Percentiles rank a stretch among this genome's conserved stretches.
phyloP scores from a whole-genome alignment of 495 filamentous ascomycete species.

The Daldinia concentrica region DNA sequence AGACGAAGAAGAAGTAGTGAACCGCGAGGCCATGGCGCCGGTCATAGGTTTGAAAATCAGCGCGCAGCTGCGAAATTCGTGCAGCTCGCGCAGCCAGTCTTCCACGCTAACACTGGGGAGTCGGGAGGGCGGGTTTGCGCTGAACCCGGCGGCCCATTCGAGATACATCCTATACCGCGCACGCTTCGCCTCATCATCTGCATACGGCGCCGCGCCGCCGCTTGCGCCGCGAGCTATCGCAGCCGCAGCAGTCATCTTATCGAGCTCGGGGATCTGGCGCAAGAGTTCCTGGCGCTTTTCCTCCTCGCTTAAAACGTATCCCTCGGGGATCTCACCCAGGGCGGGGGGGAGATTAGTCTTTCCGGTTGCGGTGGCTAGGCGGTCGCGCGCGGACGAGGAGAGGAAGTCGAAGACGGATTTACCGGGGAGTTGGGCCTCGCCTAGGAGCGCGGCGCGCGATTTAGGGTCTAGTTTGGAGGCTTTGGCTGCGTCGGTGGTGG shows the following conservation, averaged over 20 bases:
- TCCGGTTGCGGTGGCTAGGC: conserved; percentile 78
- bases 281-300: conserved; percentile 68
- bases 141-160: conserved; percentile 75
- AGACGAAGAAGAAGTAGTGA: conserved; percentile 73
- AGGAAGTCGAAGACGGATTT: conserved; percentile 98
- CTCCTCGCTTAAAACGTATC: conserved; percentile 65
- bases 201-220: conserved; percentile 86
- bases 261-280: conserved; percentile 73
- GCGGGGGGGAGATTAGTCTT: conserved; percentile 80
- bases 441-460: conserved; percentile 81
- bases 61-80: conserved; percentile 89
- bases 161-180: conserved; percentile 82
- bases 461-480: conserved; percentile 79
- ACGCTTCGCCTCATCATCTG: conserved; percentile 80
- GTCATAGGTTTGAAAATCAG: conserved; percentile 93
- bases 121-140: conserved; percentile 64
- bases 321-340: conserved; percentile 75
- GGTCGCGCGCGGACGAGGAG: conserved; percentile 79
- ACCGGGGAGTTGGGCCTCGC: conserved; percentile 82
- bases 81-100: conserved; percentile 81
- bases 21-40: conserved; percentile 89
- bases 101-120: conserved; percentile 64
- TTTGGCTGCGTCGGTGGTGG: conserved; percentile 77
- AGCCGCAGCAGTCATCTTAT: conserved; percentile 75
- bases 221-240: conserved; percentile 77